Conservation (phyloP, 1,139 yeast genomes). For the Candida glucosophila region DNA sequence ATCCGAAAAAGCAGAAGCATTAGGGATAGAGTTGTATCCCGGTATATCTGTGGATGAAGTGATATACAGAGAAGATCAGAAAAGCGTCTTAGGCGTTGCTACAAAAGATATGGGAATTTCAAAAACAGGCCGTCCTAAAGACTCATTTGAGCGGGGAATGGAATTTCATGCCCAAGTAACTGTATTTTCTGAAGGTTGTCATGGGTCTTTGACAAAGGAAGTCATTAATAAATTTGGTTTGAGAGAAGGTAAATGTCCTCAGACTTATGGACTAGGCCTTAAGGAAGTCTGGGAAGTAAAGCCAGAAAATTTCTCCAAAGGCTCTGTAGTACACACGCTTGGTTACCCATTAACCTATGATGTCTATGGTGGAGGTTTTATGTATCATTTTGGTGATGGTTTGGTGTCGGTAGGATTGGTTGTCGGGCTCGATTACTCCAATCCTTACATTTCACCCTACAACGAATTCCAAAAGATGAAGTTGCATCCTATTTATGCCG, state of each 20-base stretch:
- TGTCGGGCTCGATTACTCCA: constrained; percentile 83
- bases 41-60: constrained; percentile 85
- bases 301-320: constrained; percentile 72
- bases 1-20: constrained; percentile 81
- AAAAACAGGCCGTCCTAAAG: constrained; percentile 67
- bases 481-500: constrained; percentile 77
- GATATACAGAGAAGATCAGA: constrained; percentile 48
- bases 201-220: constrained; percentile 82
- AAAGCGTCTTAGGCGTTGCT: constrained; percentile 76
- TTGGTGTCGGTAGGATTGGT: constrained; percentile 86
- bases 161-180: constrained; percentile 87
- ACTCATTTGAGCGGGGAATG: constrained; percentile 88
- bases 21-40: constrained; percentile 91
- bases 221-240: constrained; percentile 61
- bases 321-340: constrained; percentile 78
- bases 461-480: constrained; percentile 94
- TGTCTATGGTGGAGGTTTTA: constrained; percentile 93
- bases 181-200: constrained; percentile 93
- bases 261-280: constrained; percentile 90
- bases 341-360: constrained; percentile 76
- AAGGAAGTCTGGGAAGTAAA: constrained; percentile 97
- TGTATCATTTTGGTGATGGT: constrained; percentile 93
- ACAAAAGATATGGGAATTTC: constrained; percentile 87
- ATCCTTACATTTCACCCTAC: constrained; percentile 92
- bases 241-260: constrained; percentile 60